These are phyloP conservation scores for Cyclocybe aegerita DNA, from an alignment of 768 basidiomycete genomes.

Conservation along the genomic window DNA sequence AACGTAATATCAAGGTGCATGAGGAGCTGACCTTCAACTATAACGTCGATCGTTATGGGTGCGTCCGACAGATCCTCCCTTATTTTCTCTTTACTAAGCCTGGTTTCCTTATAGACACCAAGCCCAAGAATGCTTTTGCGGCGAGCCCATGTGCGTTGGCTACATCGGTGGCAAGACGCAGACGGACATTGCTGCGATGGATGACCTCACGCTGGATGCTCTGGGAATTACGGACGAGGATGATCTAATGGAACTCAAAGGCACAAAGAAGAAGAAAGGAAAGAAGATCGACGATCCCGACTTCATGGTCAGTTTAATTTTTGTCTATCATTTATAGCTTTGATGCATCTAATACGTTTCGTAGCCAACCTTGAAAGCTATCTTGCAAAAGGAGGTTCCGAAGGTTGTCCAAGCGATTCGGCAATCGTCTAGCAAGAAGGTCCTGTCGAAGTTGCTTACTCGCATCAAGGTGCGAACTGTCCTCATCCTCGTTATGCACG, in stretches of 20 bases:
- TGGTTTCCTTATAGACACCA: slow-evolving; percentile 67
- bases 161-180: slow-evolving; percentile 98
- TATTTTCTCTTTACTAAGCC: background rate
- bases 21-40: slow-evolving; percentile 99
- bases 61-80: slow-evolving; percentile 23
- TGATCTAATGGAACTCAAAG: slow-evolving; percentile 80
- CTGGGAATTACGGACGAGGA: slow-evolving; percentile 94
- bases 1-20: slow-evolving; percentile 66
- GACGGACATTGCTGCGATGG: slow-evolving; percentile 92
- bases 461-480: slow-evolving; percentile 69
- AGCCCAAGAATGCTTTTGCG: slow-evolving; percentile 93
- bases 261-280: slow-evolving; percentile 90
- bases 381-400: slow-evolving; percentile 78
- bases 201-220: slow-evolving; percentile 92
- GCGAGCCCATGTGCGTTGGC: slow-evolving; percentile 93
- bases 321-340: background rate
- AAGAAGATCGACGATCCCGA: slow-evolving; percentile 92
- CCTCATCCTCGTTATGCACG: background rate
- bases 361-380: slow-evolving; percentile 76
- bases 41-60: slow-evolving; percentile 99
- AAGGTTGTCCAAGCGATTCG: slow-evolving; percentile 91
- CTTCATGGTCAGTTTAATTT: slow-evolving; percentile 62
- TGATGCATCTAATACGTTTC: slow-evolving; percentile 5
- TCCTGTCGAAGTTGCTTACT: slow-evolving; percentile 79
- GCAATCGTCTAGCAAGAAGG: slow-evolving; percentile 80